Conservation (phyloP, 192 early-diverging fungal species). For the Lobulomyces angularis region DNA sequence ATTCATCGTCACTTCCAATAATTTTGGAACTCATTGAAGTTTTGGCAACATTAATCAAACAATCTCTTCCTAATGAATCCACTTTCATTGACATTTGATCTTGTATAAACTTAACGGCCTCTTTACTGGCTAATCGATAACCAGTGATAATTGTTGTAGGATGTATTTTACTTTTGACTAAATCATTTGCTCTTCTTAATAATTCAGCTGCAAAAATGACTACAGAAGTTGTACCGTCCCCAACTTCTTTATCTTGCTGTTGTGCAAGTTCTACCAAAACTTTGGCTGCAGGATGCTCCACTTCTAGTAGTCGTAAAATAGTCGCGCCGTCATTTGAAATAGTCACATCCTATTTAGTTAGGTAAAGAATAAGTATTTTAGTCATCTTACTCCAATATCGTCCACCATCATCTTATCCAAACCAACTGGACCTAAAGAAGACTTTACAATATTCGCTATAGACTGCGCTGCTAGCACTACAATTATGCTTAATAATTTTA, state of each 20-base stretch:
- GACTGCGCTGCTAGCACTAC: constrained; percentile 88
- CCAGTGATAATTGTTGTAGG: constrained; percentile 98
- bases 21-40: constrained; percentile 97
- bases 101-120: constrained; percentile 95
- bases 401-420: constrained; percentile 99
- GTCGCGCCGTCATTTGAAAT: constrained; percentile 99
- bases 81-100: constrained; percentile 94
- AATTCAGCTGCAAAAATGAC: constrained; percentile 98
- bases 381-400: constrained; percentile 94
- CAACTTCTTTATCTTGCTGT: constrained; percentile 99
- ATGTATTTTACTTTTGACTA: constrained; percentile 98
- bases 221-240: constrained; percentile 98
- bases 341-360: constrained; percentile 70
- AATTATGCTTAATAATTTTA: constrained; percentile 8
- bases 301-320: constrained; percentile 90
- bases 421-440: constrained; percentile 96
- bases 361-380: constrained; percentile 2
- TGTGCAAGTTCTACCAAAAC: constrained; percentile 96
- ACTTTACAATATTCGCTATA: constrained; percentile 97
- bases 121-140: constrained; percentile 90
- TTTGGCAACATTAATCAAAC: constrained; percentile 91
- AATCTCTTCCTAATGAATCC: constrained; percentile 82
- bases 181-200: constrained; percentile 86
- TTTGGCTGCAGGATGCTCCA: constrained; percentile 95
- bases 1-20: constrained; percentile 91